Conservation (phyloP, 2,329 filamentous ascomycete genomes). For the Acephala macrosclerotiorum region DNA sequence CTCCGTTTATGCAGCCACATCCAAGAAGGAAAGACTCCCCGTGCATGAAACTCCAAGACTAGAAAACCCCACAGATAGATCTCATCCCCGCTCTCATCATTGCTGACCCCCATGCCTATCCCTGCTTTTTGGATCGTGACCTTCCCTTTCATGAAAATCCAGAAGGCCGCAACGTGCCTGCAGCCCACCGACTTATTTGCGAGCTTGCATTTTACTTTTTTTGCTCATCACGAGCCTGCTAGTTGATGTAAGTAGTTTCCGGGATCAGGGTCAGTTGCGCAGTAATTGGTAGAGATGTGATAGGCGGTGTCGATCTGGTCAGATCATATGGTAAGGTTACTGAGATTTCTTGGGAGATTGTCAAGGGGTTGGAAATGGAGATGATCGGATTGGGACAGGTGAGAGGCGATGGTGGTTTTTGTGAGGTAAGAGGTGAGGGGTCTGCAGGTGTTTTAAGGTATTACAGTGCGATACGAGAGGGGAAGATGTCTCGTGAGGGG, state of each 20-base stretch:
- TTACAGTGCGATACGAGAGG: slow-evolving; percentile 17
- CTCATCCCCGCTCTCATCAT: slow-evolving; percentile 19
- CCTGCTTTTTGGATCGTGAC: slow-evolving; percentile 17
- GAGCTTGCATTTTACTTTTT: not conserved
- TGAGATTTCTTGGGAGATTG: not conserved
- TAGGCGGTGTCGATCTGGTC: slow-evolving; percentile 23
- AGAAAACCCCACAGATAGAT: not conserved
- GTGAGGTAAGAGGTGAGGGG: slow-evolving; percentile 33
- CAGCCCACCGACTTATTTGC: slow-evolving; percentile 6
- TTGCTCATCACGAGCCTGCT: slow-evolving; percentile 29
- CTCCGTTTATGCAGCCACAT: not conserved
- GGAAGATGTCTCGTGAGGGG: slow-evolving; percentile 21
- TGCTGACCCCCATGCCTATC: slow-evolving; percentile 29
- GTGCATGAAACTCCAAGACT: not conserved
- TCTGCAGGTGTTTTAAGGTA: slow-evolving; percentile 11
- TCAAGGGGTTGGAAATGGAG: not conserved
- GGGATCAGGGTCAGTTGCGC: not conserved
- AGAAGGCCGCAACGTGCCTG: slow-evolving; percentile 22
- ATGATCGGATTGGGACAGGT: not conserved
- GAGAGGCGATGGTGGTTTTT: slow-evolving; percentile 27
- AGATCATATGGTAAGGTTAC: slow-evolving; percentile 1
- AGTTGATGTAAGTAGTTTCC: slow-evolving; percentile 16
- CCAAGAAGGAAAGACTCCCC: not conserved
- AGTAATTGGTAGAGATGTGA: not conserved
- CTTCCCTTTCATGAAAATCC: slow-evolving; percentile 1